These are phyloP conservation scores for Mrakia blollopis DNA, from an alignment of 768 basidiomycete genomes.

Conservation along the genomic window DNA sequence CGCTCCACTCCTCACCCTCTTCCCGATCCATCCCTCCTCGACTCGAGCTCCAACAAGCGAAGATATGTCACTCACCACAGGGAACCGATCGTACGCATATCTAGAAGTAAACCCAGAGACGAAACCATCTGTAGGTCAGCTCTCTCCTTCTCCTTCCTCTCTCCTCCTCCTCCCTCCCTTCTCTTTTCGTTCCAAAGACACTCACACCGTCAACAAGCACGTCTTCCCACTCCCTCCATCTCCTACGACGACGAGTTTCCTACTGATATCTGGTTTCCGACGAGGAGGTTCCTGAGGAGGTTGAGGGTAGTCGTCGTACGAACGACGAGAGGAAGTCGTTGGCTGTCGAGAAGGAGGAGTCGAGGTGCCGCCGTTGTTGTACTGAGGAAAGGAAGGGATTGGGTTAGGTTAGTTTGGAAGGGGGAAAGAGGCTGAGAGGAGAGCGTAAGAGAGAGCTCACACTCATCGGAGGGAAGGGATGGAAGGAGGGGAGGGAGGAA, in stretches of 20 bases:
- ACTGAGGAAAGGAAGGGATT: not conserved
- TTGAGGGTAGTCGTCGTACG: conserved; percentile 29
- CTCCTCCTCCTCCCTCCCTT: not conserved
- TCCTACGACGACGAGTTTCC: conserved; percentile 32
- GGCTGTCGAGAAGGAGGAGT: not conserved
- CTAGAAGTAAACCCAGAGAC: not conserved
- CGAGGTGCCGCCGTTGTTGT: too few relatives aligned
- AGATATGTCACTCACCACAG: conserved; percentile 31
- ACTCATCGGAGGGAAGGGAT: not conserved
- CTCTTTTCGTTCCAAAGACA: not conserved
- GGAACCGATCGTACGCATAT: conserved; percentile 32
- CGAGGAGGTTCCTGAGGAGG: conserved; percentile 5
- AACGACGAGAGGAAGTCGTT: conserved; percentile 2
- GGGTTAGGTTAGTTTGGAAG: not conserved
- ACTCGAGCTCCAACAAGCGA: not conserved
- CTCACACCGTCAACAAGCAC: conserved; percentile 32
- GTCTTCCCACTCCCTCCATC: conserved; percentile 34
- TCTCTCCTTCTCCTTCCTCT: not conserved
- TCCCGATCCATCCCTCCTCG: not conserved
- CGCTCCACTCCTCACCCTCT: not conserved
- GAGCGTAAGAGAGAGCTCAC: not conserved
- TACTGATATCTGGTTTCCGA: conserved; percentile 21
- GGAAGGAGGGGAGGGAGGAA: not conserved
- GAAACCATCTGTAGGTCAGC: too few relatives aligned
- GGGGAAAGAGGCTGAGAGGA: not conserved